phyloP scores from a whole-genome alignment of 2,329 filamentous ascomycete species.

The Scolecobasidium constrictum region DNA sequence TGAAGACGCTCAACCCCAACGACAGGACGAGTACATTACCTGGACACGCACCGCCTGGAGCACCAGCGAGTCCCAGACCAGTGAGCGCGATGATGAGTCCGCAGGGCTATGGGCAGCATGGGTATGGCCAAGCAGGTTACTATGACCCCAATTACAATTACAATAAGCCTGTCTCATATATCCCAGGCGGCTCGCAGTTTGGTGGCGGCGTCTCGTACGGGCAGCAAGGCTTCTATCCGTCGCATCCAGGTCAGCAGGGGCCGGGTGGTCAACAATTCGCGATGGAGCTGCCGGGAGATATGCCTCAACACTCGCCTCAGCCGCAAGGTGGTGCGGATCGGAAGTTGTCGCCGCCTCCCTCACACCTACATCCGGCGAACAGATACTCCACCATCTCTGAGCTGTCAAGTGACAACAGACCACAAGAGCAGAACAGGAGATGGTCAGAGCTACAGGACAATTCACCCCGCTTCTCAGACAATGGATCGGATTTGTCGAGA shows the following conservation, averaged over 20 bases:
- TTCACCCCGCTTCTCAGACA: slow-evolving; percentile 18
- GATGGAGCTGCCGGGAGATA: slow-evolving; percentile 33
- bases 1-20: slow-evolving; percentile 47
- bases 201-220: not conserved
- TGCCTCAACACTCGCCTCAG: slow-evolving; percentile 21
- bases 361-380: slow-evolving; percentile 17
- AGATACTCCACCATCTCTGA: slow-evolving; percentile 18
- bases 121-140: not conserved
- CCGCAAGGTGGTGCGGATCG: slow-evolving; percentile 6
- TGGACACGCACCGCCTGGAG: not conserved
- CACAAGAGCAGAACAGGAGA: slow-evolving; percentile 18
- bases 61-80: not conserved
- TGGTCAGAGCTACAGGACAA: slow-evolving; percentile 18
- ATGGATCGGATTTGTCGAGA: slow-evolving; percentile 15
- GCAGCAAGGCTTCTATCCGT: not conserved
- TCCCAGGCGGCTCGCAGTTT: slow-evolving; percentile 11
- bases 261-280: slow-evolving; percentile 15
- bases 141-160: not conserved
- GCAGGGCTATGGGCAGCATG: not conserved
- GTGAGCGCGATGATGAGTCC: not conserved
- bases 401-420: slow-evolving; percentile 16
- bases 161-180: slow-evolving; percentile 3
- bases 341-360: slow-evolving; percentile 8
- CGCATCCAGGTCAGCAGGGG: slow-evolving; percentile 11
- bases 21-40: slow-evolving; percentile 15